Conservation (phyloP, 2,329 filamentous ascomycete species). For the Aspergillus sp. region DNA sequence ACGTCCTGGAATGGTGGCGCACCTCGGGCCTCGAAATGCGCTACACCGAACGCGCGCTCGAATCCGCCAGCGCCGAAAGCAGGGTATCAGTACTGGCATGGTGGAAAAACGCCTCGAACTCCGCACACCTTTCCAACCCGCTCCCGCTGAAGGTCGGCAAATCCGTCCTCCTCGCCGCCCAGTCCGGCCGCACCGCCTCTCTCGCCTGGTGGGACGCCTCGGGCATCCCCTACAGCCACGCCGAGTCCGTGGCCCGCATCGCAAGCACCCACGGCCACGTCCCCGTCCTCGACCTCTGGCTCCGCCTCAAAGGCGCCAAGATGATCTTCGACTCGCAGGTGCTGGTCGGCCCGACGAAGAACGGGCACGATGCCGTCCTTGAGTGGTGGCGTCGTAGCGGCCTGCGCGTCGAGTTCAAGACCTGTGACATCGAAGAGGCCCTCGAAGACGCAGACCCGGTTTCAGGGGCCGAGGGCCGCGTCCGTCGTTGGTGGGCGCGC, state of each 20-base stretch:
- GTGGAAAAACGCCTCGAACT: constrained; percentile 68
- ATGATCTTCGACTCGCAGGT: constrained; percentile 77
- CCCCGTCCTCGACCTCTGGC: constrained; percentile 74
- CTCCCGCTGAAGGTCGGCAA: constrained; percentile 70
- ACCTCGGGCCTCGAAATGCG: constrained; percentile 67
- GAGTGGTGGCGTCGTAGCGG: constrained; percentile 80
- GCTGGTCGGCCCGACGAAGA: constrained; percentile 76
- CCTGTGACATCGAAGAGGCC: constrained; percentile 90
- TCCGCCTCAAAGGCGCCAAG: constrained; percentile 61
- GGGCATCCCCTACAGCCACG: constrained; percentile 67
- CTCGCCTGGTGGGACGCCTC: constrained; percentile 83
- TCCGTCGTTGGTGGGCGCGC: constrained; percentile 77
- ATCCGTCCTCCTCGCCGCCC: constrained; percentile 71
- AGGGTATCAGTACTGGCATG: constrained; percentile 82
- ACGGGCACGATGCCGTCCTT: constrained; percentile 72
- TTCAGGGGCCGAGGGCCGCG: constrained; percentile 58
- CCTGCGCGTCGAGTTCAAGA: constrained; percentile 80
- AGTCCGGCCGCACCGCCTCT: constrained; percentile 67
- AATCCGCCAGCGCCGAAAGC: constrained; percentile 76
- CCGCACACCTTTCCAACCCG: constrained; percentile 44
- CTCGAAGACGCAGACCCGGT: constrained; percentile 67
- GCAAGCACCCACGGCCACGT: constrained; percentile 80
- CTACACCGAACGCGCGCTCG: constrained; percentile 78
- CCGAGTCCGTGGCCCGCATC: constrained; percentile 72
- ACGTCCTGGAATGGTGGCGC: constrained; percentile 88